Conservation (phyloP, 306 rosid species). For the Amphicarpaea edgeworthii region DNA sequence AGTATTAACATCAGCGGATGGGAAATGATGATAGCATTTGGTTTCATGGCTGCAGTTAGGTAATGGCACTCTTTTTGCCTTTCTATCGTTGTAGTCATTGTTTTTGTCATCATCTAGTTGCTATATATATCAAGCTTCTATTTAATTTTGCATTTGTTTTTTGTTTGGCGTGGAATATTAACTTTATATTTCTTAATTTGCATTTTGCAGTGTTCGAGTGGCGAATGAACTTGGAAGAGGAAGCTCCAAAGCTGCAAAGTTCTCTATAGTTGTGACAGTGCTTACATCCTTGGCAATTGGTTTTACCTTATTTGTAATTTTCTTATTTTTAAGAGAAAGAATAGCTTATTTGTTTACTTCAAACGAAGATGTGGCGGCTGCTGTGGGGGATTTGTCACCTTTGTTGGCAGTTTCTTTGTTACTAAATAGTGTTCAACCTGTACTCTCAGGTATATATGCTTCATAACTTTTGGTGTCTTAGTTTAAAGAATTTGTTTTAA, state of each 20-base stretch:
- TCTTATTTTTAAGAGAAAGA: constrained; percentile 52
- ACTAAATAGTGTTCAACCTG: constrained; percentile 65
- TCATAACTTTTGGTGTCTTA: neutral
- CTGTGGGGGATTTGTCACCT: constrained; percentile 57
- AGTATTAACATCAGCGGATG: constrained; percentile 67
- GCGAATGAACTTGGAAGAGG: constrained; percentile 69
- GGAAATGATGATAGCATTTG: constrained; percentile 65
- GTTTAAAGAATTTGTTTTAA: neutral
- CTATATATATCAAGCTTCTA: too few species aligned
- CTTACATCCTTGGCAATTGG: constrained; percentile 53
- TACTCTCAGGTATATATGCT: constrained; percentile 58
- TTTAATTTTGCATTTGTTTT: too few species aligned
- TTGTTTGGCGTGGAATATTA: neutral
- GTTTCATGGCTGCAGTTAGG: constrained; percentile 61
- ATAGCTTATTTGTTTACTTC: constrained; percentile 57
- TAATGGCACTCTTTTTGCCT: neutral
- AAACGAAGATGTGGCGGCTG: constrained; percentile 46
- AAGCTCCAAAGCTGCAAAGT: constrained; percentile 58
- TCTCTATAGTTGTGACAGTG: constrained; percentile 51
- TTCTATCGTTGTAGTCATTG: neutral
- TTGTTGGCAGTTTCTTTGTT: constrained; percentile 59
- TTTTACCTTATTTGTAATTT: constrained; percentile 47
- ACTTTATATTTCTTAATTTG: constrained; percentile 26
- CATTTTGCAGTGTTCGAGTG: constrained; percentile 58
- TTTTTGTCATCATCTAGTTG: neutral